Base-by-base conservation (phyloP, 306 rosid species). In the Cotoneaster glaucophyllus region DNA sequence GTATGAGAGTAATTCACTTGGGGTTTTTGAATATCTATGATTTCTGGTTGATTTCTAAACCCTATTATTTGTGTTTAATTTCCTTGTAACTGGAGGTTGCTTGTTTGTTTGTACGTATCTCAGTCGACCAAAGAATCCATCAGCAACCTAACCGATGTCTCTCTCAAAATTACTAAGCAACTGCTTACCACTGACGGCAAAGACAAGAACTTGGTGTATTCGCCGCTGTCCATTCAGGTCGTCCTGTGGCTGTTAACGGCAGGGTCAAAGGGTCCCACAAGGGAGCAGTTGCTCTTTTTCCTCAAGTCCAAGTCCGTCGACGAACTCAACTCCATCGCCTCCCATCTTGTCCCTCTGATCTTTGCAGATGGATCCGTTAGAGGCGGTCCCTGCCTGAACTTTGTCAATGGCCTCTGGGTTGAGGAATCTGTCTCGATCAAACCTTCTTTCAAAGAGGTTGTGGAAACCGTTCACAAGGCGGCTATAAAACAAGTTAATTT, bases 381-480 rank as follows among this genome's bases (percentile, higher is more conserved):
- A 64, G 98, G 97, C 18, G 96, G 98, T 2, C 98, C 97, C n/a
- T 81, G 80, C 43, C 80, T 94, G 74, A 75, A 84, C 4, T 91
- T 86, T 74, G 89, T 87, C 4, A 73, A 90, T 69, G 90, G 93
- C 43, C 71, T 82, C 19, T 91, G 97, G 97, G 75, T 90, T 24
- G 90, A 94, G 15, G 81, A 75, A 64, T 67, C 93, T 25, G 83
- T 94, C 13, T 43, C 90, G 56, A 84, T 92, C 78, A 87, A 85
- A 19, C 74, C 94, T 64, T 82, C 88, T 70, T 91, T 94, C 87
- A 90, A 88, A 76, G 82, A 92, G 63, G 75, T 89, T 28, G 85
- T 88, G 11, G 80, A 71, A 52, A 67, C 76, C 31, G 52, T 70
- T 22, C 91, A 84, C 44, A 90, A 86, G 81, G 92, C 96, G 19